Base-by-base conservation (phyloP, 2,329 filamentous ascomycete genomes). In the Neonectria coccinea region DNA sequence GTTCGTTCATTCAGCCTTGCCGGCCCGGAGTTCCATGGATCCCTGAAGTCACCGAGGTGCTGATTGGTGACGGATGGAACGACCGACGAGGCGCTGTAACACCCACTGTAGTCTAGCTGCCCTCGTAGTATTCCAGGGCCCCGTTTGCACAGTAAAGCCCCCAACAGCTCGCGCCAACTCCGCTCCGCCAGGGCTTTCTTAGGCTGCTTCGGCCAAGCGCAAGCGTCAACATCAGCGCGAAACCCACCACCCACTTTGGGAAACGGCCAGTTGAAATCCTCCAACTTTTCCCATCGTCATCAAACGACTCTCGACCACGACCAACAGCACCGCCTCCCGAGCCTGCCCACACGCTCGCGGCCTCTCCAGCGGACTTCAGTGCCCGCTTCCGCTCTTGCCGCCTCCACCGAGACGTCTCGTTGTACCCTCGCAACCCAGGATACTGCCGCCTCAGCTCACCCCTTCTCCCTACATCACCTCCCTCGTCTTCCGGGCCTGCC, bases 231-330 rank as follows among this genome's bases (percentile, higher is more conserved):
- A 65, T 67, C 68, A 62, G 64, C 64, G 69, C 64, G 36, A 61
- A 62, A 65, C 45, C 50, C 65, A 44, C 65, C 67, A 42, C 57
- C 70, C 70, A 67, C 68, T 67, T 68, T 72, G 67, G 68, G 66
- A 69, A 72, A 72, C 72, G 60, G 62, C 61, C 60, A 55, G 56
- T 59, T 53, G 60, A 60, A 65, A 59, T 33, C 56, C 48, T 58
- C 47, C 59, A 62, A 63, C 65, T 72, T 72, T 72, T 70, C 69
- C 64, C 70, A 69, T 67, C 69, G 64, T 66, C 64, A 71, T 67
- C 71, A 65, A 64, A 42, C 53, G 39, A 11, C 39, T 42, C 39
- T 42, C n/a, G 39, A 18, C 39, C n/a, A 42, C 25, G 25, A 25
- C 25, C 25, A 25, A 25, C 10, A 42, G 20, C 65, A 68, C 60